Evolutionary conservation across 495 filamentous ascomycete genomes (phyloP).

Genomic region (Aspergillus asperescens): DNA sequence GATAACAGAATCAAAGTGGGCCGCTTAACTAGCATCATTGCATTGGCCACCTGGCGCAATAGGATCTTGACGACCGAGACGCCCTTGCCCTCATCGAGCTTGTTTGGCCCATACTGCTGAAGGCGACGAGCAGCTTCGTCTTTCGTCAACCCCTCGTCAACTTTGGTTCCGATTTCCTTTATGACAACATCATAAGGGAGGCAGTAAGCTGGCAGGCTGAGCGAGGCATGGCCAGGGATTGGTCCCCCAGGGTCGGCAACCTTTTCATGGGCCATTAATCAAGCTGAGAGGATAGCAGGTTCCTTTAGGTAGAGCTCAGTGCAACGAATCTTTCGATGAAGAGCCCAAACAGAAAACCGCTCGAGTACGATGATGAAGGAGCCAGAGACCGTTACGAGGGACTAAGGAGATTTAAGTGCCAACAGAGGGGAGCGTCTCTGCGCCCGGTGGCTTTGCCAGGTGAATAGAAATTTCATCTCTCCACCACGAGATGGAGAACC

Average conservation of each 20-base stretch:
- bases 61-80: constrained; percentile 56
- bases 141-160: constrained; percentile 55
- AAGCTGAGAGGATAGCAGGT: neutral
- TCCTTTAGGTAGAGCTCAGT: neutral
- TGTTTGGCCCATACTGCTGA: constrained; percentile 56
- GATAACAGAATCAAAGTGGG: neutral
- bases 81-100: constrained; percentile 53
- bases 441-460: neutral
- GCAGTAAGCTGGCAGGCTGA: constrained; percentile 55
- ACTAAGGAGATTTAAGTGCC: too few relatives aligned
- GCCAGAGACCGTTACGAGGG: neutral
- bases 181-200: constrained; percentile 53
- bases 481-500: neutral
- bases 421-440: too few relatives aligned
- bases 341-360: neutral
- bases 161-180: constrained; percentile 52
- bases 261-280: constrained; percentile 6
- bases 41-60: constrained; percentile 59
- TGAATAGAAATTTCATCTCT: neutral
- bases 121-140: constrained; percentile 52
- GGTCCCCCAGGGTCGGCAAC: neutral
- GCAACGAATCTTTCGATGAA: neutral
- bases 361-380: neutral
- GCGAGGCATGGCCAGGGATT: neutral
- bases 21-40: constrained; percentile 55